These are phyloP conservation scores for Moesziomyces antarcticus DNA, from an alignment of 1,284 basidiomycete genomes.

Conservation along the genomic window DNA sequence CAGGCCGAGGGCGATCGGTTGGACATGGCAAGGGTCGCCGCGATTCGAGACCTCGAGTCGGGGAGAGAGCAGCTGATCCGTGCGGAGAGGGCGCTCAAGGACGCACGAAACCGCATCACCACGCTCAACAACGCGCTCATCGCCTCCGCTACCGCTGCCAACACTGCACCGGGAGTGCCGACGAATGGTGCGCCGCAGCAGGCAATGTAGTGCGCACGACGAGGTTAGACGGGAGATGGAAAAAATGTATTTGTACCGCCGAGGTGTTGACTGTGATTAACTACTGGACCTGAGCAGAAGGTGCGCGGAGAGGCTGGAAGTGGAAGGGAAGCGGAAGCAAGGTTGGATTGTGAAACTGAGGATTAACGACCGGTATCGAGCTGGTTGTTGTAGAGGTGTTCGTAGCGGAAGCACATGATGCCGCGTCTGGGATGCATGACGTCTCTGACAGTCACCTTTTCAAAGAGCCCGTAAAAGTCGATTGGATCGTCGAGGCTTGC, in stretches of 20 bases:
- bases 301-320: too few relatives aligned
- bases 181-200: too few relatives aligned
- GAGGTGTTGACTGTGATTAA: too few relatives aligned
- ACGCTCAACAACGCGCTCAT: slow-evolving; percentile 17
- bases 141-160: not conserved
- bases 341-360: too few relatives aligned
- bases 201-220: too few relatives aligned
- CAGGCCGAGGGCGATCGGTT: slow-evolving; percentile 81
- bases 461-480: slow-evolving; percentile 33
- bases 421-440: slow-evolving; percentile 44
- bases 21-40: slow-evolving; percentile 78
- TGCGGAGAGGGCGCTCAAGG: slow-evolving; percentile 63
- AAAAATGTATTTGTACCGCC: not conserved
- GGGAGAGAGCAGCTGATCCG: slow-evolving; percentile 63
- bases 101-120: slow-evolving; percentile 31
- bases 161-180: too few relatives aligned
- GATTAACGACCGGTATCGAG: not conserved
- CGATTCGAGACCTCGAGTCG: slow-evolving; percentile 69
- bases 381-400: slow-evolving; percentile 8
- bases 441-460: slow-evolving; percentile 29
- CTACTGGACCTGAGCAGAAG: too few relatives aligned
- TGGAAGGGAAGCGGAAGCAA: too few relatives aligned
- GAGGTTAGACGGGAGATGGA: too few relatives aligned
- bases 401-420: slow-evolving; percentile 40
- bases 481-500: slow-evolving; percentile 22